Conservation (phyloP, 1,284 basidiomycete genomes). For the Ustanciosporium gigantosporum region DNA sequence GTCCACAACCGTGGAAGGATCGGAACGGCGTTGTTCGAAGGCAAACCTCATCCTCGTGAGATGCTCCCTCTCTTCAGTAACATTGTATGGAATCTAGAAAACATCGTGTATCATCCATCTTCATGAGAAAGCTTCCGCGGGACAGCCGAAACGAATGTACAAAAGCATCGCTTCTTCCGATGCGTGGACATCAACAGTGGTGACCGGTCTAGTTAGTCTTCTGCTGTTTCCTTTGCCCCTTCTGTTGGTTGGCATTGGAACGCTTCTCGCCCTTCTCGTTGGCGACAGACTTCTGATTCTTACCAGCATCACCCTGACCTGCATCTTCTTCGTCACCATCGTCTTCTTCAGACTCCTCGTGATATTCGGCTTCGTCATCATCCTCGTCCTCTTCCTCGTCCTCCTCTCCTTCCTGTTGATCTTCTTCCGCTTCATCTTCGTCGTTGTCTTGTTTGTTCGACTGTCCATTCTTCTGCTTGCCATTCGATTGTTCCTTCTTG, state of each 20-base stretch:
- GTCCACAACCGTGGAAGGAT: too few relatives aligned
- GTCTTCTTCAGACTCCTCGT: constrained; percentile 4
- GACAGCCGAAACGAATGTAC: too few relatives aligned
- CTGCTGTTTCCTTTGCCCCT: constrained; percentile 29
- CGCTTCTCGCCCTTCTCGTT: constrained; percentile 20
- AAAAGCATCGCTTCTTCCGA: too few relatives aligned
- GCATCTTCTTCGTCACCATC: constrained; percentile 3
- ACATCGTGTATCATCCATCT: too few relatives aligned
- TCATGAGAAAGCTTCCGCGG: too few relatives aligned
- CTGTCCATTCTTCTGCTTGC: background rate
- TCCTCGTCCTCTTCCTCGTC: constrained; percentile 8
- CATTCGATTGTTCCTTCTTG: too few relatives aligned
- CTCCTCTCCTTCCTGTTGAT: constrained; percentile 1
- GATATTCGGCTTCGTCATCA: constrained; percentile 5
- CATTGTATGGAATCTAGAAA: too few relatives aligned
- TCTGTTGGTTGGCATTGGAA: constrained; percentile 16
- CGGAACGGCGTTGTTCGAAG: too few relatives aligned
- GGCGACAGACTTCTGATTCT: constrained; percentile 2
- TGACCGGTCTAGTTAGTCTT: constrained; percentile 22
- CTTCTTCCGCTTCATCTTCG: constrained; percentile 2
- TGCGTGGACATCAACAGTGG: too few relatives aligned
- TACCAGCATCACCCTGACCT: constrained; percentile 2
- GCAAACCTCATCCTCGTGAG: too few relatives aligned
- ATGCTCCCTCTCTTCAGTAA: too few relatives aligned
- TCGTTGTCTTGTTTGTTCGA: background rate